These are phyloP conservation scores for Mycena rebaudengoi DNA, from an alignment of 768 basidiomycete species.

Conservation along the genomic window DNA sequence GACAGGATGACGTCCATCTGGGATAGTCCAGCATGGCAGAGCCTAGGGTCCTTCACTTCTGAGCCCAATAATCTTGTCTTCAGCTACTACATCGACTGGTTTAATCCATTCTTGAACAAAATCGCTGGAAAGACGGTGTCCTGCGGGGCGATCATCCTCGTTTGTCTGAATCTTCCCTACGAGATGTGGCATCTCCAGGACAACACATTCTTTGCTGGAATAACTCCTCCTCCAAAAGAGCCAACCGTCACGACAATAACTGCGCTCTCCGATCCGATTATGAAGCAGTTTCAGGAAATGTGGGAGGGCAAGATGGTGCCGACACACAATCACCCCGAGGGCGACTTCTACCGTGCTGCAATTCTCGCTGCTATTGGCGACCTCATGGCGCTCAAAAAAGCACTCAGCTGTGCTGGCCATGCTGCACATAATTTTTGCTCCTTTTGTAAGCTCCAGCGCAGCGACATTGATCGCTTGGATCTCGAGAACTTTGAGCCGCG, in stretches of 20 bases:
- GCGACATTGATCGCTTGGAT: conserved; percentile 16
- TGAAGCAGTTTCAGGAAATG: background rate
- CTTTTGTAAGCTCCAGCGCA: conserved; percentile 7
- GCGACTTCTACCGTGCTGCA: too few relatives aligned
- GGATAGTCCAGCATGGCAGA: conserved; percentile 9
- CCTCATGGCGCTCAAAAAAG: too few relatives aligned
- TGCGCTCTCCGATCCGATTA: background rate
- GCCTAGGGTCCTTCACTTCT: background rate
- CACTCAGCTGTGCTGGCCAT: conserved; percentile 16
- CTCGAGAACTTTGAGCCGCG: conserved; percentile 5
- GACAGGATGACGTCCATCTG: background rate
- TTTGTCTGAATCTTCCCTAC: conserved; percentile 32
- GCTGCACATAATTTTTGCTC: conserved; percentile 20
- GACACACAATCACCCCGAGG: conserved; percentile 15
- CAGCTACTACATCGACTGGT: conserved; percentile 18
- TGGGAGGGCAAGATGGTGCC: background rate
- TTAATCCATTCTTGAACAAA: conserved; percentile 22
- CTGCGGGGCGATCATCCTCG: conserved; percentile 17
- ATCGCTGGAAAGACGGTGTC: conserved; percentile 10
- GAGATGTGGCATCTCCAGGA: conserved; percentile 23
- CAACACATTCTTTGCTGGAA: conserved; percentile 29
- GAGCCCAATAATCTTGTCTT: background rate
- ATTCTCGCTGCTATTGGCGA: too few relatives aligned
- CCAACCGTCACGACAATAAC: background rate
- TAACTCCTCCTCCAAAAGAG: conserved; percentile 14